phyloP scores from a whole-genome alignment of 345 rosid genomes.

The Pelargonium nanum region DNA sequence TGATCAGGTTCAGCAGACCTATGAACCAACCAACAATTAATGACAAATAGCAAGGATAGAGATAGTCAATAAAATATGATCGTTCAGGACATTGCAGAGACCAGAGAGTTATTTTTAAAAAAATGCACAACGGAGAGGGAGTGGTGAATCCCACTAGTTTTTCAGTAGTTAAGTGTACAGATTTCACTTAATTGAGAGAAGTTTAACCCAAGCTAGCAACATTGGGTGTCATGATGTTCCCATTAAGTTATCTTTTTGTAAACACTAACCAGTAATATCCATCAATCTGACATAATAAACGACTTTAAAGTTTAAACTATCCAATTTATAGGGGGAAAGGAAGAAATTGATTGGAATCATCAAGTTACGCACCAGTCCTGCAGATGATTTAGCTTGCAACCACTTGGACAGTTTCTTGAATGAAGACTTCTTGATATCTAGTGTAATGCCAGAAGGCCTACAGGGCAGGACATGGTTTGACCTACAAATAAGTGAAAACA shows the following conservation, averaged over 20 bases:
- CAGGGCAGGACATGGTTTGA: slow-evolving; percentile 81
- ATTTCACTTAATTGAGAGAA: neutral
- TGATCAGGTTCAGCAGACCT: too few relatives aligned
- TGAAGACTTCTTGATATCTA: slow-evolving; percentile 88
- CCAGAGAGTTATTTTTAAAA: too few relatives aligned
- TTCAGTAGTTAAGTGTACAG: neutral
- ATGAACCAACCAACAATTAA: too few relatives aligned
- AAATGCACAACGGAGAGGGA: neutral
- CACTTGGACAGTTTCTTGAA: slow-evolving; percentile 90
- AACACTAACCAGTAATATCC: too few relatives aligned
- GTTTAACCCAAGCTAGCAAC: neutral
- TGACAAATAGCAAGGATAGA: too few relatives aligned
- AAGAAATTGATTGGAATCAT: neutral
- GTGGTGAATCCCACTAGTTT: neutral
- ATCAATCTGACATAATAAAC: neutral
- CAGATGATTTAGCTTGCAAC: slow-evolving; percentile 76
- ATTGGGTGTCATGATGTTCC: neutral
- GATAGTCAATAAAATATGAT: too few relatives aligned
- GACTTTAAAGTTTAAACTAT: neutral
- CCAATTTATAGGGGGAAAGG: neutral
- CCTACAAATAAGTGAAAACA: slow-evolving; percentile 36
- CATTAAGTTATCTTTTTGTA: too few relatives aligned
- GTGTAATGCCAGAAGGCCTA: slow-evolving; percentile 67
- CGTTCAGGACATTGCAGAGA: too few relatives aligned
- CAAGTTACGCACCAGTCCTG: slow-evolving; percentile 54